Conservation (phyloP, 148 eudicot genomes). For the Vaccinium myrtillus region DNA sequence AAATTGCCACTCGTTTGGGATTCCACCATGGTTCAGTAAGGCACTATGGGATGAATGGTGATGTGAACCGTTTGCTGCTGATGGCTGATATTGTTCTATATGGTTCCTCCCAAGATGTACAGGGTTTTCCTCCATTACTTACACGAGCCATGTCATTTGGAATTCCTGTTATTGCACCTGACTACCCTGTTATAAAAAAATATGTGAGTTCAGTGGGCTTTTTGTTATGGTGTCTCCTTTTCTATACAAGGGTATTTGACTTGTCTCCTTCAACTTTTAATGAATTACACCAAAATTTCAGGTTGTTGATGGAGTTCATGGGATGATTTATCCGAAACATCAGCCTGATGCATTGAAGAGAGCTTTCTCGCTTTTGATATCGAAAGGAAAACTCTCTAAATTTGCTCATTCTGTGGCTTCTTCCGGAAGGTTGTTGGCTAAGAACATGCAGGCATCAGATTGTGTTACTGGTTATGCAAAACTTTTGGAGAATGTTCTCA, state of each 20-base stretch:
- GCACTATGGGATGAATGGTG: constrained; percentile 75
- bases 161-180: constrained; percentile 76
- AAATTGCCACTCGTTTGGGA: constrained; percentile 60
- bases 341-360: constrained; percentile 62
- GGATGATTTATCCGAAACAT: constrained; percentile 66
- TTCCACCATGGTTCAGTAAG: constrained; percentile 64
- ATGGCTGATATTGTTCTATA: constrained; percentile 87
- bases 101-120: constrained; percentile 85
- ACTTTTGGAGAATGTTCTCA: constrained; percentile 72
- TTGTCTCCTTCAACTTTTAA: constrained; percentile 7
- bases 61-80: constrained; percentile 62
- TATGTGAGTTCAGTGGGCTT: constrained; percentile 52
- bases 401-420: constrained; percentile 67
- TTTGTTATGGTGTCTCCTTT: constrained; percentile 9
- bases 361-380: constrained; percentile 67
- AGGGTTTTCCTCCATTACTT: constrained; percentile 79
- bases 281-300: constrained; percentile 23
- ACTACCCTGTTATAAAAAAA: constrained; percentile 62
- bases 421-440: constrained; percentile 74
- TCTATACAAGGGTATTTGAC: neutral
- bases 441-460: constrained; percentile 76
- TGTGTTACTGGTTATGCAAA: constrained; percentile 66
- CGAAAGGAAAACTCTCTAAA: constrained; percentile 57
- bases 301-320: constrained; percentile 87
- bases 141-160: constrained; percentile 85